Conservation (phyloP, 441 rosid species). For the Erodium moschatum region DNA sequence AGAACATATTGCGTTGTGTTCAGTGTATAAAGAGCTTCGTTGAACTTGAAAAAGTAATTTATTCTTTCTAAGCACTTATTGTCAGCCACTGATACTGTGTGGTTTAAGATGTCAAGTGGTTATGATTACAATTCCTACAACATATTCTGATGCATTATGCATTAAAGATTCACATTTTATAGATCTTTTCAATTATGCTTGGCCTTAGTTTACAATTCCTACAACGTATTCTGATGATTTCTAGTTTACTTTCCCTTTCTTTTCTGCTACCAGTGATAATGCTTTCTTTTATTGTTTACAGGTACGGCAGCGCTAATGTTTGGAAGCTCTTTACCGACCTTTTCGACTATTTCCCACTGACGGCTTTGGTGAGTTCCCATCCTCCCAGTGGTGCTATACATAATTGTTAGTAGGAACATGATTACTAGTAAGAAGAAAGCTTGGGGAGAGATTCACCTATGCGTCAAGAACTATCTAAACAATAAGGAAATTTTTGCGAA, state of each 20-base stretch:
- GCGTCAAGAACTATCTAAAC: too few relatives aligned
- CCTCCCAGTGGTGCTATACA: slow-evolving; percentile 7
- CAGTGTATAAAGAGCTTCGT: too few relatives aligned
- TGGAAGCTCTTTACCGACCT: slow-evolving; percentile 64
- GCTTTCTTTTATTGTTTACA: slow-evolving; percentile 20
- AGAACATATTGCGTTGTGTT: too few relatives aligned
- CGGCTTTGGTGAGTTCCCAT: slow-evolving; percentile 46
- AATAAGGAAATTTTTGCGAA: neutral
- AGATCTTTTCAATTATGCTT: neutral
- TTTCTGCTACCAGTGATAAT: slow-evolving; percentile 6
- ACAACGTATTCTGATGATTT: too few relatives aligned
- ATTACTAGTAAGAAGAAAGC: neutral
- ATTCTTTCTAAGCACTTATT: too few relatives aligned
- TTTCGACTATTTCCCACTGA: slow-evolving; percentile 57
- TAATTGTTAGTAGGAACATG: slow-evolving; percentile 14
- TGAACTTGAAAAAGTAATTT: too few relatives aligned
- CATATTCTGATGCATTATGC: neutral
- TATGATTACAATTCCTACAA: neutral
- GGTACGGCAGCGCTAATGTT: slow-evolving; percentile 61
- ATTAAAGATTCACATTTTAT: neutral
- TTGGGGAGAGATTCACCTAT: slow-evolving; percentile 14
- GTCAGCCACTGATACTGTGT: too few relatives aligned
- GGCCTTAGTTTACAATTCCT: too few relatives aligned
- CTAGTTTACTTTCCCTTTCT: neutral
- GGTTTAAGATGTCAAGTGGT: too few relatives aligned